Percentiles rank a stretch among this genome's conserved stretches.
Evolutionary conservation across 2,329 filamentous ascomycete genomes (phyloP).

Genomic region (Trichoderma sp.): DNA sequence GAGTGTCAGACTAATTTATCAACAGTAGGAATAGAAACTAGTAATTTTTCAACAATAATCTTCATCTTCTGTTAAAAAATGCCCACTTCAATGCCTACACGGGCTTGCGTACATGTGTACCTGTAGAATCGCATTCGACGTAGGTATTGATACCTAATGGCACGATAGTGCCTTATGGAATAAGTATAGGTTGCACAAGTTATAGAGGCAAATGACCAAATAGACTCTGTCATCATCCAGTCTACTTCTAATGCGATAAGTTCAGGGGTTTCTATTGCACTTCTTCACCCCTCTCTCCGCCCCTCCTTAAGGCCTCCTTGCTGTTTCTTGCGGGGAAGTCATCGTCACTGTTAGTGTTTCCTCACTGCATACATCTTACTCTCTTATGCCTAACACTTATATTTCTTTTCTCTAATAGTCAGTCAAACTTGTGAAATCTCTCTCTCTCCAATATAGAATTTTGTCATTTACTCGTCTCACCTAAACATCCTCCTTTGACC

Average conservation of each 20-base stretch:
- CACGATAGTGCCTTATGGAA: neutral
- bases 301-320: neutral
- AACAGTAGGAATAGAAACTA: too few relatives aligned
- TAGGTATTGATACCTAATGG: conserved; percentile 8
- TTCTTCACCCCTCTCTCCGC: neutral
- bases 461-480: neutral
- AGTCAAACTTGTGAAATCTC: neutral
- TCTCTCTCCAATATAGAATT: neutral
- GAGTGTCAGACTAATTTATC: neutral
- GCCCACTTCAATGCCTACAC: neutral
- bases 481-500: neutral
- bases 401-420: too few relatives aligned
- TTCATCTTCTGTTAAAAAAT: neutral
- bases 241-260: neutral
- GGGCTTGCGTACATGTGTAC: neutral
- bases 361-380: neutral
- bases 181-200: neutral
- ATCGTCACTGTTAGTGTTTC: neutral
- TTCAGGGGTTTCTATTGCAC: neutral
- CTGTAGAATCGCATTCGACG: neutral
- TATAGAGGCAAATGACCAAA: too few relatives aligned
- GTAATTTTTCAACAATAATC: neutral
- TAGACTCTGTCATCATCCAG: too few relatives aligned
- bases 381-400: neutral
- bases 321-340: conserved; percentile 9